phyloP scores from a whole-genome alignment of 495 filamentous ascomycete species.

The Aspergillus nidulans region DNA sequence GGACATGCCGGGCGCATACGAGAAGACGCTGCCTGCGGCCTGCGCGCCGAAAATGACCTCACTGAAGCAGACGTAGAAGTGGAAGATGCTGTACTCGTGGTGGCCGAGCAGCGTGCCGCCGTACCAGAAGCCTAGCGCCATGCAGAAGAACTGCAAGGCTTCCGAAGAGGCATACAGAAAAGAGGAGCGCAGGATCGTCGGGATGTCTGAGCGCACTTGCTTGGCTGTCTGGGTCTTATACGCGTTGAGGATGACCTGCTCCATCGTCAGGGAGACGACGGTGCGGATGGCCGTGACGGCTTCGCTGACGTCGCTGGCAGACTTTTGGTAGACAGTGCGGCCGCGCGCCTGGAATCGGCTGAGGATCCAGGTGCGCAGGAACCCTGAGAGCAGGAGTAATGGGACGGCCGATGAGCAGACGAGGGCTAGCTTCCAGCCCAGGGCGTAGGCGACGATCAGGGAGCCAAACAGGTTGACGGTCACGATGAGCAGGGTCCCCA shows the following conservation, averaged over 20 bases:
- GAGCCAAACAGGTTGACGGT: slow-evolving; percentile 68
- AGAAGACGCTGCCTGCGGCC: slow-evolving; percentile 79
- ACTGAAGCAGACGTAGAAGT: slow-evolving; percentile 82
- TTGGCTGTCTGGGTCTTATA: slow-evolving; percentile 63
- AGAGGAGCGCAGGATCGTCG: slow-evolving; percentile 62
- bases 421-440: slow-evolving; percentile 89
- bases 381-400: slow-evolving; percentile 71
- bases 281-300: slow-evolving; percentile 88
- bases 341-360: slow-evolving; percentile 65
- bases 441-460: slow-evolving; percentile 56
- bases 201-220: slow-evolving; percentile 58
- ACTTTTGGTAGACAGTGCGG: slow-evolving; percentile 66
- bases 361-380: slow-evolving; percentile 79
- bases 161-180: slow-evolving; percentile 75
- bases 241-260: slow-evolving; percentile 65
- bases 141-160: slow-evolving; percentile 69
- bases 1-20: slow-evolving; percentile 79
- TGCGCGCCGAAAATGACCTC: slow-evolving; percentile 79
- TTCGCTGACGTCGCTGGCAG: slow-evolving; percentile 82
- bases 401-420: slow-evolving; percentile 78
- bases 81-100: slow-evolving; percentile 64
- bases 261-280: slow-evolving; percentile 82
- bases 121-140: slow-evolving; percentile 90
- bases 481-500: slow-evolving; percentile 75
- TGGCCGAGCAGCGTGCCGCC: slow-evolving; percentile 72